Percentiles rank a stretch among this genome's conserved stretches.
Conservation (phyloP, 108 stramenopile species). For the Licmophora abbreviata region DNA sequence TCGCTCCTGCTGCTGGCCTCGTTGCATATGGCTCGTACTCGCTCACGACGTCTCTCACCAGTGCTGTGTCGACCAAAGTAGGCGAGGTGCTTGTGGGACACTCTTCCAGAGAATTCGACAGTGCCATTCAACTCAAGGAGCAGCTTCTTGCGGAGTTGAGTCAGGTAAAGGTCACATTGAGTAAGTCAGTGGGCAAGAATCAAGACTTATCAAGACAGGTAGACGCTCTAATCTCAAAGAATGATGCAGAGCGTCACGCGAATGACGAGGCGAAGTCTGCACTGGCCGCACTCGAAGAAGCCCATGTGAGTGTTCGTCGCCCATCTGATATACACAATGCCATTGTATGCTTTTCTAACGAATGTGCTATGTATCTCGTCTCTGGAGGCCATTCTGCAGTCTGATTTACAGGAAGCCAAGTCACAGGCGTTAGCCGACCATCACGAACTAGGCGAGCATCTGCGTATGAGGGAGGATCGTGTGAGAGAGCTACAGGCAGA, state of each 20-base stretch:
- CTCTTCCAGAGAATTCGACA: conserved; percentile 4
- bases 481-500: no score
- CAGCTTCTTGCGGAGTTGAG: conserved; percentile 11
- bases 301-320: background rate
- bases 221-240: background rate
- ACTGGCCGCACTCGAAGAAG: background rate
- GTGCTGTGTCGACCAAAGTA: background rate
- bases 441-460: no score
- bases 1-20: conserved; percentile 1
- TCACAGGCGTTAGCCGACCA: no score
- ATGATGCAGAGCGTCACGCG: background rate
- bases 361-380: no score
- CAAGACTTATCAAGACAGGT: background rate
- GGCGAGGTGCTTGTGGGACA: conserved; percentile 1
- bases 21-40: background rate
- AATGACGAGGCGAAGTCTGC: conserved; percentile 1
- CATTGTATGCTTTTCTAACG: no score
- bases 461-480: no score
- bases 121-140: conserved; percentile 4
- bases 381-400: no score
- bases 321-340: no score
- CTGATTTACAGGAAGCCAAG: no score
- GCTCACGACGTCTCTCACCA: background rate
- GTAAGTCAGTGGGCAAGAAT: background rate
- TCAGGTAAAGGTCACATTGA: conserved; percentile 10